Percentiles rank a stretch among this genome's conserved stretches.
Conservation (phyloP, 768 basidiomycete genomes). For the Mycena sanguinolenta region DNA sequence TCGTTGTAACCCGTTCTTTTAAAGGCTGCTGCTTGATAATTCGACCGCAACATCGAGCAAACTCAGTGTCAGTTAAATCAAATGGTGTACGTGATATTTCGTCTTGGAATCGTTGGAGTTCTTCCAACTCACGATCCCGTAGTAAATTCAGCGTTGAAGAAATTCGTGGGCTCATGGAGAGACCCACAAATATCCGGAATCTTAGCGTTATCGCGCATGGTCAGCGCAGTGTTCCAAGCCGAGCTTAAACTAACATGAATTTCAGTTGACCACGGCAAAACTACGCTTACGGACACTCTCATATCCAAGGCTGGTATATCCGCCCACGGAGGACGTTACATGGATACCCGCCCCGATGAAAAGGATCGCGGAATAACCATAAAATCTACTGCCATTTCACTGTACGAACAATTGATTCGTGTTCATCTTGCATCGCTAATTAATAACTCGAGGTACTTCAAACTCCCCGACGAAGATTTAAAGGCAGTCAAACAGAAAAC, state of each 20-base stretch:
- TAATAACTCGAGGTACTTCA: constrained; percentile 91
- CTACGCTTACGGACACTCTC: constrained; percentile 97
- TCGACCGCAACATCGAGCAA: too few species aligned
- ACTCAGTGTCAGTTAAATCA: too few species aligned
- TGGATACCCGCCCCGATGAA: constrained; percentile 97
- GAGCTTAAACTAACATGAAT: not conserved
- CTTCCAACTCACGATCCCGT: too few species aligned
- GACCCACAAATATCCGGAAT: constrained; percentile 85
- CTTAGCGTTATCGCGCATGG: constrained; percentile 72
- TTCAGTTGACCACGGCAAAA: constrained; percentile 99
- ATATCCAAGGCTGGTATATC: constrained; percentile 99
- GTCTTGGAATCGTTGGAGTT: too few species aligned
- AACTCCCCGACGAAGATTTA: constrained; percentile 91
- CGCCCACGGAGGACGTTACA: constrained; percentile 90
- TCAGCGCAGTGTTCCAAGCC: constrained; percentile 48
- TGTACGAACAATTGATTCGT: not conserved
- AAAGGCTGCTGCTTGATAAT: too few species aligned
- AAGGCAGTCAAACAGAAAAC: constrained; percentile 92
- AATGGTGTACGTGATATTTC: too few species aligned
- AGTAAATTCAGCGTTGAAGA: constrained; percentile 61
- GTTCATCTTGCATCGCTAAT: too few species aligned
- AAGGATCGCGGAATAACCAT: constrained; percentile 99
- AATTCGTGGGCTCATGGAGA: constrained; percentile 89
- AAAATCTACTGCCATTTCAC: constrained; percentile 98
- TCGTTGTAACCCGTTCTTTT: too few species aligned